Percentiles rank a stretch among this genome's conserved stretches.
Evolutionary conservation across 202 grass and related monocot genomes (phyloP).

Genomic region (Setaria italica): DNA sequence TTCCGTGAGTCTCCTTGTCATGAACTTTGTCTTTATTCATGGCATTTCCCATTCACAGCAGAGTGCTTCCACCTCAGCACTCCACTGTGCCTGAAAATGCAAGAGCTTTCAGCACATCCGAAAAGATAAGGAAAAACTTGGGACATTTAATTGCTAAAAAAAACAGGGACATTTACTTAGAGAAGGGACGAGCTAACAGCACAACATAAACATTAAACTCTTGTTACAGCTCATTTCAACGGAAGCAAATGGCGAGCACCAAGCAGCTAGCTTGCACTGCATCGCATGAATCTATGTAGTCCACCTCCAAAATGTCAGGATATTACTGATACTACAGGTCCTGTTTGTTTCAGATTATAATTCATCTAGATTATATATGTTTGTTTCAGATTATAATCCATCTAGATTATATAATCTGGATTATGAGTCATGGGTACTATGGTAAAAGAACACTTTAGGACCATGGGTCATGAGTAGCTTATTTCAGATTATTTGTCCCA

Average conservation of each 20-base stretch:
- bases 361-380: too few relatives aligned
- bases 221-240: neutral
- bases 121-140: neutral
- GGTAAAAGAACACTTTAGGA: too few relatives aligned
- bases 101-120: neutral
- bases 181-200: neutral
- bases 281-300: neutral
- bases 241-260: neutral
- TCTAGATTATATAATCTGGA: too few relatives aligned
- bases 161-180: neutral
- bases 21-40: constrained; percentile 55
- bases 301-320: neutral
- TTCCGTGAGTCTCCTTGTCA: constrained; percentile 74
- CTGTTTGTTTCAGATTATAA: too few relatives aligned
- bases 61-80: neutral
- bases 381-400: too few relatives aligned
- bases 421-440: too few relatives aligned
- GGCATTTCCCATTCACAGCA: neutral
- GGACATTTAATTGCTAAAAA: neutral
- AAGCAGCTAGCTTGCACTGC: neutral
- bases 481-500: too few relatives aligned
- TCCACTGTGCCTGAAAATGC: neutral
- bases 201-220: neutral
- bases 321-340: neutral
- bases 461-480: too few relatives aligned